A percentile compares a stretch with the other conserved stretches of the same genome.
phyloP scores from a whole-genome alignment of 2,329 filamentous ascomycete genomes.

The Fusarium xylarioides region DNA sequence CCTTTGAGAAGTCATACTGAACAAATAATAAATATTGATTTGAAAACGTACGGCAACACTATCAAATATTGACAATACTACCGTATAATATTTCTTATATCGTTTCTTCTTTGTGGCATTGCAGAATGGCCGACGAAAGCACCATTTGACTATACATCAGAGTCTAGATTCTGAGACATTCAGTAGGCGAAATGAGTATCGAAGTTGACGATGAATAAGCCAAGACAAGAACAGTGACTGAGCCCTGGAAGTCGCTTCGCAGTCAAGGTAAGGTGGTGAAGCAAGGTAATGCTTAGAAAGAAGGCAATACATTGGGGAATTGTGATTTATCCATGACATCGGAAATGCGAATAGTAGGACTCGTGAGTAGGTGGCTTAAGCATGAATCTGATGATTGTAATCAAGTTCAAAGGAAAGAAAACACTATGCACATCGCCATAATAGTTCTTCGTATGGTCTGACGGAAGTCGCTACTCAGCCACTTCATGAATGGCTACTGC shows the following conservation, averaged over 20 bases:
- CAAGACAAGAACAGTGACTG: neutral
- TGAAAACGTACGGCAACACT: neutral
- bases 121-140: too few relatives aligned
- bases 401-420: too few relatives aligned
- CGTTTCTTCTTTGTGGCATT: neutral
- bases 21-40: neutral
- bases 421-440: too few relatives aligned
- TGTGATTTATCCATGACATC: too few relatives aligned
- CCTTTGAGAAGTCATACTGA: too few relatives aligned
- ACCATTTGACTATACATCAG: too few relatives aligned
- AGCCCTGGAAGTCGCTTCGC: neutral
- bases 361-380: too few relatives aligned
- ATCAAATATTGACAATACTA: neutral
- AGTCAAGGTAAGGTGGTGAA: neutral
- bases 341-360: too few relatives aligned
- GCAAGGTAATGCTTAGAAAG: rapidly evolving
- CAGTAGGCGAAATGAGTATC: neutral
- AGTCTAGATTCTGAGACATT: too few relatives aligned
- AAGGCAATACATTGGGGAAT: neutral
- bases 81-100: too few relatives aligned
- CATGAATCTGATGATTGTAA: too few relatives aligned
- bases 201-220: rapidly evolving
- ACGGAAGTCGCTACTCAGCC: neutral
- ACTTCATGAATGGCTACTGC: rapidly evolving
- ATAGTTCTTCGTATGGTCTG: too few relatives aligned